Evolutionary conservation across 169 alveolate species (phyloP), one percentile per base, ranked within the genome.

Genomic region (Neospora caninum): DNA sequence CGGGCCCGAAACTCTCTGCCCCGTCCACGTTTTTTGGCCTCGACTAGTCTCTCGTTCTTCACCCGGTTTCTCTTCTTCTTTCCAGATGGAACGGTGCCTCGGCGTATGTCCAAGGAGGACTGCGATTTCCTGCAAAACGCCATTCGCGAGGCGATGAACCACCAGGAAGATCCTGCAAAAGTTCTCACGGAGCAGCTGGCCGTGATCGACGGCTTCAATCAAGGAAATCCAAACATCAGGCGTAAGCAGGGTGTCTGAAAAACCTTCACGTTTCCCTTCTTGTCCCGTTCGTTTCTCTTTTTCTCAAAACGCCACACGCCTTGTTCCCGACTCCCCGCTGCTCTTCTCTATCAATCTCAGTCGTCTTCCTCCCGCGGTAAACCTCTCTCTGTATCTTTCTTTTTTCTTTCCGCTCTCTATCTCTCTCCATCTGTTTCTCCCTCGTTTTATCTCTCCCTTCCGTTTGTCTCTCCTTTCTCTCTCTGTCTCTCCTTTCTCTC

Each of bases 81-180:
- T 27, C 31, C 45, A 78, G 86, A 78, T n/a, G 86, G 86, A 38
- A 78, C 86, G 39, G 39, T 29, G n/a, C 89, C 89, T 0, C 54
- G 39, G 2, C 36, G 89, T 20, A 6, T 82, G 67, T 82, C 89
- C 39, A 36, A 82, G 67, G 89, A 82, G 41, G 89, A 82, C 64
- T 49, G 69, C 6, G 67, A 39, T 13, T 82, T 82, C 41, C 89
- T 82, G 36, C 89, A 82, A 41, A 42, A 42, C 10, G 89, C 89
- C 4, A 82, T 82, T 42, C n/a, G 67, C 34, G 89, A 82, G 89
- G 89, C 89, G 89, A 39, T 82, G 89, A 4, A 38, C 69, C 22
- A 82, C n/a, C 89, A 82, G 39, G 89, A 82, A 43, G 39, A 82
- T 31, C 89, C 89, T 42, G 41, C 89, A 34, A 38, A 82, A 82